These are phyloP conservation scores for Trypethelium eluteriae DNA, from an alignment of 495 filamentous ascomycete genomes.

Conservation along the genomic window DNA sequence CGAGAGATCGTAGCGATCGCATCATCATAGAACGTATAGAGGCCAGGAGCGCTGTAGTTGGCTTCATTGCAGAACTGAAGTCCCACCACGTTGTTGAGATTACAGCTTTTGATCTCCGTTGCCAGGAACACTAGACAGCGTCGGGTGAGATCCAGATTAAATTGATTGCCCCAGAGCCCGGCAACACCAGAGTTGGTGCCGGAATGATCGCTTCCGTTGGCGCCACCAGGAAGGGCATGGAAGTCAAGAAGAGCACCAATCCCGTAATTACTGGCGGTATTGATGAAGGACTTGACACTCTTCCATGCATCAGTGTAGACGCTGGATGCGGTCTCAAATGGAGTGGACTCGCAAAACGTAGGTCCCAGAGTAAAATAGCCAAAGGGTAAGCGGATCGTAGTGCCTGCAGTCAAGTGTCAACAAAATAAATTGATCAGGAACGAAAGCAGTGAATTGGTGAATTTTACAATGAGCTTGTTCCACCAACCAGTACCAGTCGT, in stretches of 20 bases:
- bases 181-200: conserved; percentile 42
- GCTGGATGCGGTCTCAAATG: conserved; percentile 37
- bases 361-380: conserved; percentile 49
- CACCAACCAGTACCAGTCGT: conserved; percentile 42
- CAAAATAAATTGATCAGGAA: neutral
- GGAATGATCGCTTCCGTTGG: conserved; percentile 43
- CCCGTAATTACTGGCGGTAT: conserved; percentile 35
- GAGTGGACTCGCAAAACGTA: conserved; percentile 41
- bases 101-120: conserved; percentile 31
- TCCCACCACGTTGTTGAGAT: conserved; percentile 42
- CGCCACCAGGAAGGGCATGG: conserved; percentile 50
- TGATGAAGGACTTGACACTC: conserved; percentile 37
- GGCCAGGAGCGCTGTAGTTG: conserved; percentile 37
- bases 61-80: conserved; percentile 50
- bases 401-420: conserved; percentile 28
- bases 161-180: conserved; percentile 38
- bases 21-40: conserved; percentile 49
- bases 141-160: conserved; percentile 34
- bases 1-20: conserved; percentile 37
- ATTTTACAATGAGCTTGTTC: conserved; percentile 37
- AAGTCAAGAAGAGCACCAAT: conserved; percentile 50
- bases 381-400: conserved; percentile 49
- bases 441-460: neutral
- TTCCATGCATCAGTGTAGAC: conserved; percentile 48
- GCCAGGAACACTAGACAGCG: conserved; percentile 41